Percentiles rank a stretch among this genome's conserved stretches.
Evolutionary conservation across 208 protist species (phyloP).

Genomic region (Acanthamoeba triangularis): DNA sequence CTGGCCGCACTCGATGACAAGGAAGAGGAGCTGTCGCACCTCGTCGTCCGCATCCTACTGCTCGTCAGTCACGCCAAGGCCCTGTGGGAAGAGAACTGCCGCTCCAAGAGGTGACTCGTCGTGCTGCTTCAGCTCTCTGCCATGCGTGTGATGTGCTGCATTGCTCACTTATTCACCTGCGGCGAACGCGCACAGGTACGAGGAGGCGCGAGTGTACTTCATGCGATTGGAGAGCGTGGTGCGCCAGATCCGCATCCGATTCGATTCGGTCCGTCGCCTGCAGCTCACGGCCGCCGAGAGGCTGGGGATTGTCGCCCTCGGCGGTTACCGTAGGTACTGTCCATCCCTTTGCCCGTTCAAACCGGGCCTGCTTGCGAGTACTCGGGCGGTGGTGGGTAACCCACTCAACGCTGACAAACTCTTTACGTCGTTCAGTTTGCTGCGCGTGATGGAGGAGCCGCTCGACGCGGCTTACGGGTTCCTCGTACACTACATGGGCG

Average conservation of each 20-base stretch:
- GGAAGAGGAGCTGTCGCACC: conserved; percentile 26
- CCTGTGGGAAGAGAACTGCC: conserved; percentile 65
- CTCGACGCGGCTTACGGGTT: neutral
- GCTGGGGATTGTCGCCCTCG: conserved; percentile 36
- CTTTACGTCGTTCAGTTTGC: neutral
- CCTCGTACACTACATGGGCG: neutral
- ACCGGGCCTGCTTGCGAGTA: neutral
- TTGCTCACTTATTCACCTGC: too few species aligned
- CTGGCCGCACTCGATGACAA: neutral
- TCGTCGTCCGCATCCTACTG: conserved; percentile 40
- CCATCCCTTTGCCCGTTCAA: neutral
- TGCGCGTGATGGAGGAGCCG: conserved; percentile 53
- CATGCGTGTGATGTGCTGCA: too few species aligned
- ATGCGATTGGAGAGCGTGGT: neutral
- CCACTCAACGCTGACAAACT: neutral
- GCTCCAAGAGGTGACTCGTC: neutral
- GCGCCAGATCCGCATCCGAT: conserved; percentile 22
- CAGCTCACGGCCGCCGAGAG: neutral
- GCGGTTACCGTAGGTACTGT: conserved; percentile 2
- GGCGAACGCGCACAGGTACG: neutral
- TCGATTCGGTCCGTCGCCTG: conserved; percentile 16
- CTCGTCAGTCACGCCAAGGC: conserved; percentile 11
- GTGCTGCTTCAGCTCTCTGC: neutral
- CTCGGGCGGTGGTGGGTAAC: neutral
- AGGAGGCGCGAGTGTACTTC: conserved; percentile 25